These are phyloP conservation scores for Rutstroemia sp. DNA, from an alignment of 2,329 filamentous ascomycete species.

Conservation along the genomic window DNA sequence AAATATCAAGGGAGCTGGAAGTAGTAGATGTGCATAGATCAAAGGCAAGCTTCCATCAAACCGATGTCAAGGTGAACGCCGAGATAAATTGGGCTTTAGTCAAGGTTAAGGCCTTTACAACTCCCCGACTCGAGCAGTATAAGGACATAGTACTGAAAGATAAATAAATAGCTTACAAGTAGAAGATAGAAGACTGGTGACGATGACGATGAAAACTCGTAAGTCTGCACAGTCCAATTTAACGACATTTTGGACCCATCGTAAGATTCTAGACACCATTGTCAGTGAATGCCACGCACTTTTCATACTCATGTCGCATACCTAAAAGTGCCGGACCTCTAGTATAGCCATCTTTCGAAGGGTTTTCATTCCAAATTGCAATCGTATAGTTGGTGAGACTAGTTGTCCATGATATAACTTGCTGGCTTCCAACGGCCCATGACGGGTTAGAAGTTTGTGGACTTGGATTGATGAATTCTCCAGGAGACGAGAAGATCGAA, in stretches of 20 bases:
- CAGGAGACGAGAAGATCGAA: not conserved
- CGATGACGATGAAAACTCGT: not conserved
- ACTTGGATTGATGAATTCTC: conserved; percentile 2
- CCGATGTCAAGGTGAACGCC: too few species aligned
- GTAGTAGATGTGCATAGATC: too few species aligned
- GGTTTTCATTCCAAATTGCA: conserved; percentile 3
- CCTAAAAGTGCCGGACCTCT: conserved; percentile 6
- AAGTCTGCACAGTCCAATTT: conserved; percentile 8
- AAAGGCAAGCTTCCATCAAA: too few species aligned
- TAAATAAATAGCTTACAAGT: conserved; percentile 1
- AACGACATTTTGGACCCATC: not conserved
- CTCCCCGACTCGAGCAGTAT: too few species aligned
- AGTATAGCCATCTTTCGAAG: not conserved
- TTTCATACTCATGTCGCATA: not conserved
- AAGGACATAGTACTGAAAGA: not conserved
- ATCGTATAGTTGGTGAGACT: conserved; percentile 5
- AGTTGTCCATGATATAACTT: conserved; percentile 7
- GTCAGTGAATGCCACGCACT: not conserved
- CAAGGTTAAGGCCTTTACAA: too few species aligned
- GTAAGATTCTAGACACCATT: not conserved
- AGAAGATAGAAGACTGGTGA: conserved; percentile 7
- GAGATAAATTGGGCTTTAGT: too few species aligned
- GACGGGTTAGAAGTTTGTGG: not conserved
- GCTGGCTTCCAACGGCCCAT: conserved; percentile 1
- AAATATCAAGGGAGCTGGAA: too few species aligned